Evolutionary conservation across 371 early-diverging fungal species (phyloP), one percentile per base, ranked within the genome.

Genomic region (Funneliformis caledonium): DNA sequence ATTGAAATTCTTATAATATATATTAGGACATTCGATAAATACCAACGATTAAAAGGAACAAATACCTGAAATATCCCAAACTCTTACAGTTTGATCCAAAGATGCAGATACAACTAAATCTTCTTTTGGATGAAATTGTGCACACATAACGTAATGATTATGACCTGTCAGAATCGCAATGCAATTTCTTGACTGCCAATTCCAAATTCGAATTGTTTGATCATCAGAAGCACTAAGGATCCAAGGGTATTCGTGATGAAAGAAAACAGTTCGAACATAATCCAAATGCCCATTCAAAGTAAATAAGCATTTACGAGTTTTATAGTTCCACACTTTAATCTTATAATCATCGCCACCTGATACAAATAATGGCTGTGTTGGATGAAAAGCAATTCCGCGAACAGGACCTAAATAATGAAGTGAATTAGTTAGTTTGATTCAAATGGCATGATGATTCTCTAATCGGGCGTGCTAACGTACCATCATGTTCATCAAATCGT

Each of bases 121-220:
- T 47, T 97, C 96, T 82, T 94, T 96, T 61, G 98, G 97, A 83
- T 99, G 97, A 90, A 99, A 99, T 84, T 94, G 93, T 4, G 98
- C 99, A 79, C 94, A 92, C 99, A 99, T 99, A n/a, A 99, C 99
- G 87, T 99, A 99, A 87, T 99, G 99, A 83, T 97, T 98, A 87
- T 99, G 99, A 2, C 99, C 99, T 4, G 99, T 97, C 72, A 99
- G 90, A 65, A 97, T 95, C 56, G 97, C 96, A 74, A 99, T 94
- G 85, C 98, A 97, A 85, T 94, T 96, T 76, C 99, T 91, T n/a
- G 98, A 97, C 87, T 99, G 98, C 97, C 99, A 99, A 89, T 99
- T 99, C 98, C 98, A 99, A 79, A 99, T 97, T 81, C 99, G 95
- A 82, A 99, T 97, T 22, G 99, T 99, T 85, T 99, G 98, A 86